Evolutionary conservation across 768 basidiomycete species (phyloP).

Genomic region (Heimioporus sp.): DNA sequence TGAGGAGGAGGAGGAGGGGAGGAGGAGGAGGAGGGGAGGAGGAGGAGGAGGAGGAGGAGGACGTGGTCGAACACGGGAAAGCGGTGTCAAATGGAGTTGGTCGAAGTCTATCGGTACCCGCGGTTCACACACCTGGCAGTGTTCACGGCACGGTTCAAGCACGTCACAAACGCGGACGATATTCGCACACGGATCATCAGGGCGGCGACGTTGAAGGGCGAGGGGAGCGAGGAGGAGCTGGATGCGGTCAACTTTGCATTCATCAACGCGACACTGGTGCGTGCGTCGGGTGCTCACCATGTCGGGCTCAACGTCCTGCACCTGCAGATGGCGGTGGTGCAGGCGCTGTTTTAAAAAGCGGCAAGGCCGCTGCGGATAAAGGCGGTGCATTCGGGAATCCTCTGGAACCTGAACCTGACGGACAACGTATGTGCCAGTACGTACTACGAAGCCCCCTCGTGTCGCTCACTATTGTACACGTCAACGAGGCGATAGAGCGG

Average conservation of each 20-base stretch:
- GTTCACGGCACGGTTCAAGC: conserved; percentile 63
- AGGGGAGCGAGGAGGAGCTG: conserved; percentile 63
- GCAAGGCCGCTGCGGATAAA: conserved; percentile 69
- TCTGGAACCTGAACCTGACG: conserved; percentile 84
- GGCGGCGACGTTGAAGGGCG: conserved; percentile 60
- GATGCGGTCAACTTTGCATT: conserved; percentile 89
- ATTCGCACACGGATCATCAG: conserved; percentile 67
- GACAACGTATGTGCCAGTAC: conserved; percentile 60
- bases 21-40: no score
- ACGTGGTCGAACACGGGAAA: not conserved
- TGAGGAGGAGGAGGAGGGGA: no score
- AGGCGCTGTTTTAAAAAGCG: conserved; percentile 69
- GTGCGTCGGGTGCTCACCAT: conserved; percentile 27
- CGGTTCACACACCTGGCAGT: conserved; percentile 48
- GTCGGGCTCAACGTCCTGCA: conserved; percentile 43
- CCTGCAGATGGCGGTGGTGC: conserved; percentile 79
- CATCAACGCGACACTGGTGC: conserved; percentile 79
- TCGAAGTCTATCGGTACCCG: conserved; percentile 58
- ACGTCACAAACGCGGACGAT: conserved; percentile 59
- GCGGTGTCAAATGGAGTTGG: conserved; percentile 25
- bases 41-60: conserved; percentile 24
- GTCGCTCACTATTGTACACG: no score
- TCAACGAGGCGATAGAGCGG: conserved; percentile 81
- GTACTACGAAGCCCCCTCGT: not conserved
- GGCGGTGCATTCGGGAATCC: conserved; percentile 86